Evolutionary conservation across 768 basidiomycete species (phyloP), one percentile per base, ranked within the genome.

Genomic region (Rhizopogon vulgaris): DNA sequence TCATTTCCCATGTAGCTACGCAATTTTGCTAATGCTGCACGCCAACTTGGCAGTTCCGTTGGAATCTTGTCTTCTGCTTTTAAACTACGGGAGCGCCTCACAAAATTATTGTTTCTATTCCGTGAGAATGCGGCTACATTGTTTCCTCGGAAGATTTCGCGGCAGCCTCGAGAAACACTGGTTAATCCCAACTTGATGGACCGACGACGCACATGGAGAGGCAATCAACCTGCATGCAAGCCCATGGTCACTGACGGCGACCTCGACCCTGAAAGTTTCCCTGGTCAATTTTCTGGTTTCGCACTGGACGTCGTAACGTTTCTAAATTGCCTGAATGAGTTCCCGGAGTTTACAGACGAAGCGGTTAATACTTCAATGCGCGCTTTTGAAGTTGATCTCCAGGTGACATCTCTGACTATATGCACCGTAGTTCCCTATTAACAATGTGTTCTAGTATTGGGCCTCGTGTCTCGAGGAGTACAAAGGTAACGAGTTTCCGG

Each of bases 121-220:
- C 74, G 76, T 38, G 76, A 78, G 56, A 80, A 80, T 51, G 78
- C 79, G n/a, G 77, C 80, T 22, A 75, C 73, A 38, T 66, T 81
- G n/a, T 75, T 80, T 52, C 78, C 79, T 38, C 71, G 75, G 45
- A 78, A 75, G 55, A 66, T 80, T 39, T 51, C 55, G 22, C 66
- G 69, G 38, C 72, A 73, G 49, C 63, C 71, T 12, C 67, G 63
- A 17, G 75, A 76, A 25, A 60, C 68, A 1, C 63, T 69, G 34
- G 64, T 73, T 11, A 71, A 69, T 38, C 68, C 74, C 25, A 66
- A 67, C 51, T 58, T 73, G 17, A 70, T 57, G 62, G 62, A 61
- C 51, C 60, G 63, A 60, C 48, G 49, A 46, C 61, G 58, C 43
- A 66, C 53, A 52, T 68, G 55, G 63, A 73, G 73, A 34, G 63